These are phyloP conservation scores for Arbutus unedo DNA, from an alignment of 148 eudicot species.

Conservation along the genomic window DNA sequence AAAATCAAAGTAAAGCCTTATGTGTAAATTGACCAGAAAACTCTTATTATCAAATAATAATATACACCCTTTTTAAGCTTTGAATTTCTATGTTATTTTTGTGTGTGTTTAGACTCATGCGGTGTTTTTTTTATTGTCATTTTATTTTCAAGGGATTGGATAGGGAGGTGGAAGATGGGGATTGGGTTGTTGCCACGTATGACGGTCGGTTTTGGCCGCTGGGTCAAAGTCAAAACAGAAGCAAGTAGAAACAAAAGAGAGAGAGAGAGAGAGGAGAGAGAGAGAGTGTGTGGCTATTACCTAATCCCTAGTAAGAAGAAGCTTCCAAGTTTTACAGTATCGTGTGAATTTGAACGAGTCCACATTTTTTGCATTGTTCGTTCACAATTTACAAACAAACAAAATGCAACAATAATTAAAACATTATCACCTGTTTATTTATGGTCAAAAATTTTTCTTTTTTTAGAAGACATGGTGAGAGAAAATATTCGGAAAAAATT, in stretches of 20 bases:
- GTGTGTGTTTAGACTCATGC: background rate
- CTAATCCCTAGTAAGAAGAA: background rate
- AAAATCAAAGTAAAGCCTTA: too few species aligned
- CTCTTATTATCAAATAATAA: too few species aligned
- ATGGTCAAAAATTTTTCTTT: too few species aligned
- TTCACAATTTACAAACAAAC: too few species aligned
- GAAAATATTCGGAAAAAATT: too few species aligned
- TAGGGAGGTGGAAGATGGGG: background rate
- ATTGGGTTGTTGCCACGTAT: too few species aligned
- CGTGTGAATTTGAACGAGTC: background rate
- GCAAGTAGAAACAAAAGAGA: background rate
- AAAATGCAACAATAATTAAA: too few species aligned
- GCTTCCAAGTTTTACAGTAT: background rate
- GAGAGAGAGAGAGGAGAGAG: too few species aligned
- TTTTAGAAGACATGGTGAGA: too few species aligned
- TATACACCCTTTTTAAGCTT: background rate
- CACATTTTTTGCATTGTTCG: background rate
- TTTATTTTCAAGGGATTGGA: background rate
- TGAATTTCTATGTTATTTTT: background rate
- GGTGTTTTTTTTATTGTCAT: background rate
- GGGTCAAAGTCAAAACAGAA: background rate
- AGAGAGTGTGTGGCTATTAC: too few species aligned
- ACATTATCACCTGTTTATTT: too few species aligned
- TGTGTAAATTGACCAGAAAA: too few species aligned
- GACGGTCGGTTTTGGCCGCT: slow-evolving; percentile 2